Evolutionary conservation across 129 eudicot genomes (phyloP).

Genomic region (Scalesia atractyloides): DNA sequence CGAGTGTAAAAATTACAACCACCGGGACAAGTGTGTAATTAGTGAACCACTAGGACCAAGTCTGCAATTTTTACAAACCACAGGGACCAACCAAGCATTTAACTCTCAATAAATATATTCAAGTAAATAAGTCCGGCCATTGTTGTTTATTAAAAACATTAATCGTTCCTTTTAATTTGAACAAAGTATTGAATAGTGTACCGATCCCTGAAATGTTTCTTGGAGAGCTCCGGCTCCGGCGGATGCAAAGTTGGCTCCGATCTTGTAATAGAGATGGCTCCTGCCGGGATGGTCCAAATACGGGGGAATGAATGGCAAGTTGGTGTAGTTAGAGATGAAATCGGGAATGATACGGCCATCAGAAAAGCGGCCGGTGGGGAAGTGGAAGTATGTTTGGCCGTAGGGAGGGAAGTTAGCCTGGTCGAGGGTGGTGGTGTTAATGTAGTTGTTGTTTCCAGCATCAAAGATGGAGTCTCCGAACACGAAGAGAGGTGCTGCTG

Average conservation of each 20-base stretch:
- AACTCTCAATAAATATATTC: too few species aligned
- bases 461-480: constrained; percentile 63
- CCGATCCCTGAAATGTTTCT: constrained; percentile 61
- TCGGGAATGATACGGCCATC: constrained; percentile 65
- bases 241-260: constrained; percentile 78
- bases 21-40: too few species aligned
- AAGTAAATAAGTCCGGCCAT: too few species aligned
- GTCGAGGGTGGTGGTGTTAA: constrained; percentile 50
- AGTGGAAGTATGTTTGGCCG: constrained; percentile 50
- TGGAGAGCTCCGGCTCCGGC: constrained; percentile 67
- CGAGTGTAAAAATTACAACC: too few species aligned
- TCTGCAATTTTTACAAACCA: too few species aligned
- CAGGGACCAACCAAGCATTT: too few species aligned
- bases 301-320: constrained; percentile 54
- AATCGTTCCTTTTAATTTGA: too few species aligned
- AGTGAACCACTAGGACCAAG: too few species aligned
- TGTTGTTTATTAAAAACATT: too few species aligned
- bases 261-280: background rate
- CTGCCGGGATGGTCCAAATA: constrained; percentile 30
- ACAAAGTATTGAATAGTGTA: too few species aligned
- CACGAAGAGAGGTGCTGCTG: constrained; percentile 24
- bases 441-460: constrained; percentile 60
- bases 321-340: constrained; percentile 59
- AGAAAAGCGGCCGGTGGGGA: constrained; percentile 65
- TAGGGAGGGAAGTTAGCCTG: constrained; percentile 59